Base-by-base conservation (phyloP, 257 asterid species). In the Gynochthodes officinalis region DNA sequence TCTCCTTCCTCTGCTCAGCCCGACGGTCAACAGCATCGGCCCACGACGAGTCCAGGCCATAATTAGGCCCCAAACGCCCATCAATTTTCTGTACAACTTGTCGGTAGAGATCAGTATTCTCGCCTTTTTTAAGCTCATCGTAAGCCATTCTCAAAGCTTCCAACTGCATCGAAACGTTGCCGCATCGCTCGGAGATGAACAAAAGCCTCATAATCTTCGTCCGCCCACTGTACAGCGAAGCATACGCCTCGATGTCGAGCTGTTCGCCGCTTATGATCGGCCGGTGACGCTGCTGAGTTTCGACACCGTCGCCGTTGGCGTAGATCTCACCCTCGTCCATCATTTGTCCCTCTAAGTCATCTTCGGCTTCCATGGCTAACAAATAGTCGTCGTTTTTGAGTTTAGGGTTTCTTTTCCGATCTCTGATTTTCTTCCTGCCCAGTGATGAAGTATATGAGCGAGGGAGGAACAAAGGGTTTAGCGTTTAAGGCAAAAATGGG, bases 91-190 rank as follows among this genome's bases (percentile, higher is more conserved):
- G 82, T n/a, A 88, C 89, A 67, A 90, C 96, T 75, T 95, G 96
- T 55, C 92, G 79, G 71, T 85, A 89, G 63, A 95, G 70, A 84
- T 85, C 91, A 62, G 98, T 86, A 78, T 95, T 89, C 78, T 95
- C 97, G 25, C 99, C 98, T 83, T 89, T 92, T 84, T 92, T 95
- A 69, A 92, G 80, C 89, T 90, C 99, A 65, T 92, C 98, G 75
- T 87, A 95, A 18, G 99, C 97, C 91, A 95, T 92, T 67, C 99
- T 75, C 81, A 95, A 73, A 30, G 98, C 97, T 69, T 95, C 99
- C 69, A 88, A 65, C 77, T 86, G 88, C 99, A 89, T 92, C 78
- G 92, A 53, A 33, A 72, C 66, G 68, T 79, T 85, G 39, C 83
- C 92, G 69, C 98, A 90, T 71, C 73, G 84, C 4, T 86, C 97